Evolutionary conservation across 805 yeast species (phyloP).

Genomic region (Yarrowia sp.): DNA sequence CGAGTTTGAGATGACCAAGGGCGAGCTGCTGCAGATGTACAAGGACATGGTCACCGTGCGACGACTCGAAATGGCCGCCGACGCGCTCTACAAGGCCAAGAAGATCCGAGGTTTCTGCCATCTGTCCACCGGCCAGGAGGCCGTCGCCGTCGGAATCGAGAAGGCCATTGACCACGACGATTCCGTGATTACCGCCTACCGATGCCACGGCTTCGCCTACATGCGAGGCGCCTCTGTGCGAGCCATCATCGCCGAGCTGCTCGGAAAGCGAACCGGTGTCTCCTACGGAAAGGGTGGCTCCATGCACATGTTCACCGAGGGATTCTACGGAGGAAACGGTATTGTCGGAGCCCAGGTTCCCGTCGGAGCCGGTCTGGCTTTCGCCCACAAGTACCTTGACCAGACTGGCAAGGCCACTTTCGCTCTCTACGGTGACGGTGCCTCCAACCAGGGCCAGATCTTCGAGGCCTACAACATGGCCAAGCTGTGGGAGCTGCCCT

Average conservation of each 20-base stretch:
- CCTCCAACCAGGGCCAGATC: slow-evolving; percentile 99
- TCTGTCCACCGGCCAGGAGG: slow-evolving; percentile 98
- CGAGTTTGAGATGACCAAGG: slow-evolving; percentile 79
- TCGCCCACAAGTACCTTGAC: slow-evolving; percentile 92
- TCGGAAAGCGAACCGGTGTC: slow-evolving; percentile 96
- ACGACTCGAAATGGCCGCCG: slow-evolving; percentile 99
- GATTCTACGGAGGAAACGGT: slow-evolving; percentile 99
- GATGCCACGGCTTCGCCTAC: slow-evolving; percentile 98
- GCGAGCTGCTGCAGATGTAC: slow-evolving; percentile 86
- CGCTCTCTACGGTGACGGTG: slow-evolving; percentile 98
- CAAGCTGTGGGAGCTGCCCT: slow-evolving; percentile 96
- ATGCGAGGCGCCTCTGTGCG: slow-evolving; percentile 94
- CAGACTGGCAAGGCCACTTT: slow-evolving; percentile 74
- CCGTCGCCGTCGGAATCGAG: slow-evolving; percentile 98
- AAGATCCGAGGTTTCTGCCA: slow-evolving; percentile 99
- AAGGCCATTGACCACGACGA: slow-evolving; percentile 86
- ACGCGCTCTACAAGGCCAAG: slow-evolving; percentile 97
- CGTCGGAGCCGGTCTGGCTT: slow-evolving; percentile 97
- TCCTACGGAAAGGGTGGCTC: slow-evolving; percentile 99
- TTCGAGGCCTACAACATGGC: slow-evolving; percentile 99
- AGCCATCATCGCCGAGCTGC: slow-evolving; percentile 89
- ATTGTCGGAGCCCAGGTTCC: slow-evolving; percentile 99
- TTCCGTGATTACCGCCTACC: slow-evolving; percentile 92
- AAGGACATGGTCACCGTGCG: slow-evolving; percentile 87
- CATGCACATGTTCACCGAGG: slow-evolving; percentile 96